Percentiles rank a stretch among this genome's conserved stretches.
Evolutionary conservation across 495 filamentous ascomycete genomes (phyloP).

Genomic region (Immersiella caudata): DNA sequence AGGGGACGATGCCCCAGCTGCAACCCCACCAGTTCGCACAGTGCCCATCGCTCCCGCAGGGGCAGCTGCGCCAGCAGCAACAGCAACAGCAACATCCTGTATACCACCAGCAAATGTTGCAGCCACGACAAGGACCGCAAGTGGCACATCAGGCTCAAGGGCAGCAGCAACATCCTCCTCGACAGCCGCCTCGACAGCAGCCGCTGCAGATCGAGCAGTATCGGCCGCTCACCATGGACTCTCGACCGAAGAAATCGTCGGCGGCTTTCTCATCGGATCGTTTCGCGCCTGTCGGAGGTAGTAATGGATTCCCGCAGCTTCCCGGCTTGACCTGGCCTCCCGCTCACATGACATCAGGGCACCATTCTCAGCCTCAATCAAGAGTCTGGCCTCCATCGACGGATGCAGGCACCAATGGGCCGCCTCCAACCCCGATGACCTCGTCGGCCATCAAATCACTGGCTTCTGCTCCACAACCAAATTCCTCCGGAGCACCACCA

Average conservation of each 20-base stretch:
- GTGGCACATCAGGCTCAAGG: conserved; percentile 20
- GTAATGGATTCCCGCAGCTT: conserved; percentile 46
- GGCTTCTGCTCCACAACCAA: conserved; percentile 27
- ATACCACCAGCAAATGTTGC: conserved; percentile 17
- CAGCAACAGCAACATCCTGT: conserved; percentile 5
- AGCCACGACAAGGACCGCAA: conserved; percentile 10
- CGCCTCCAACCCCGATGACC: conserved; percentile 33
- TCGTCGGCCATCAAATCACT: conserved; percentile 33
- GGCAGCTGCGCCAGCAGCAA: background rate
- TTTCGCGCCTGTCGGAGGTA: conserved; percentile 44
- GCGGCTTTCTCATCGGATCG: conserved; percentile 35
- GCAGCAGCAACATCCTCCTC: conserved; percentile 5
- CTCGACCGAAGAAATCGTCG: conserved; percentile 27
- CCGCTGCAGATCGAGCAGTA: conserved; percentile 27
- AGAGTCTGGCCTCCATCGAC: conserved; percentile 34
- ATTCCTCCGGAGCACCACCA: conserved; percentile 27
- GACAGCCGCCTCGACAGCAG: conserved; percentile 8
- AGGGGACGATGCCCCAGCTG: conserved; percentile 9
- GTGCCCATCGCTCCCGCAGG: conserved; percentile 9
- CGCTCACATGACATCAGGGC: conserved; percentile 43
- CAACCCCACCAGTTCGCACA: conserved; percentile 26
- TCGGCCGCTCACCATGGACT: conserved; percentile 24
- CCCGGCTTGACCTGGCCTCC: conserved; percentile 43
- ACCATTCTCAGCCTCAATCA: conserved; percentile 35
- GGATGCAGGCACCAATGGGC: conserved; percentile 27